Percentiles rank a stretch among this genome's conserved stretches.
Evolutionary conservation across 2,329 filamentous ascomycete genomes (phyloP).

Genomic region (Clarireedia monteithiana): DNA sequence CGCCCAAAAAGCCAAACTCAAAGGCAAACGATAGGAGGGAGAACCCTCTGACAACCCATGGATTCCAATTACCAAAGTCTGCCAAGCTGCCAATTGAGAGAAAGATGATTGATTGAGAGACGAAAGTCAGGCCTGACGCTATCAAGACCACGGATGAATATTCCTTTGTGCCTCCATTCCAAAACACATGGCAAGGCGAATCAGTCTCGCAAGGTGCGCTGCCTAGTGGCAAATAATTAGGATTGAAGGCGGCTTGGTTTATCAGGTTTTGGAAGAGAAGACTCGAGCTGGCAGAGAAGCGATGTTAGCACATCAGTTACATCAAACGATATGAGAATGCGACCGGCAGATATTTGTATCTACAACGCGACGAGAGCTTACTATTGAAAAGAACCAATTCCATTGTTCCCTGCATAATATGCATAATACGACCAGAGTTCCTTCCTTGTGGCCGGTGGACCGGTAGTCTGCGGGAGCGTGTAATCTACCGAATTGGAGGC

Average conservation of each 20-base stretch:
- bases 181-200: conserved; percentile 26
- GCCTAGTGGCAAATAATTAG: conserved; percentile 26
- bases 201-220: conserved; percentile 24
- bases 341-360: neutral
- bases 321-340: too few relatives aligned
- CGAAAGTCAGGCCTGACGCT: conserved; percentile 24
- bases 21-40: conserved; percentile 26
- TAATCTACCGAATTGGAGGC: neutral
- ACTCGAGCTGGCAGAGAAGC: conserved; percentile 19
- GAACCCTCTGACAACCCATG: conserved; percentile 27
- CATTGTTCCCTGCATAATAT: conserved; percentile 28
- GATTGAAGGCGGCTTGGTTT: conserved; percentile 28
- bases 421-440: conserved; percentile 26
- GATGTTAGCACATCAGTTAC: neutral
- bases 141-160: conserved; percentile 27
- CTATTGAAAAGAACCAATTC: conserved; percentile 29
- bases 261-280: conserved; percentile 29
- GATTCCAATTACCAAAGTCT: conserved; percentile 28
- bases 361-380: conserved; percentile 12
- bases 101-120: conserved; percentile 24
- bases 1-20: conserved; percentile 27
- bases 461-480: conserved; percentile 1
- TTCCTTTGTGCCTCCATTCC: conserved; percentile 23
- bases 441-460: conserved; percentile 21
- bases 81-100: conserved; percentile 25